A percentile compares a stretch with the other conserved stretches of the same genome.
Evolutionary conservation across 163 green algal genomes (phyloP).

Genomic region (Scenedesmus sp.): DNA sequence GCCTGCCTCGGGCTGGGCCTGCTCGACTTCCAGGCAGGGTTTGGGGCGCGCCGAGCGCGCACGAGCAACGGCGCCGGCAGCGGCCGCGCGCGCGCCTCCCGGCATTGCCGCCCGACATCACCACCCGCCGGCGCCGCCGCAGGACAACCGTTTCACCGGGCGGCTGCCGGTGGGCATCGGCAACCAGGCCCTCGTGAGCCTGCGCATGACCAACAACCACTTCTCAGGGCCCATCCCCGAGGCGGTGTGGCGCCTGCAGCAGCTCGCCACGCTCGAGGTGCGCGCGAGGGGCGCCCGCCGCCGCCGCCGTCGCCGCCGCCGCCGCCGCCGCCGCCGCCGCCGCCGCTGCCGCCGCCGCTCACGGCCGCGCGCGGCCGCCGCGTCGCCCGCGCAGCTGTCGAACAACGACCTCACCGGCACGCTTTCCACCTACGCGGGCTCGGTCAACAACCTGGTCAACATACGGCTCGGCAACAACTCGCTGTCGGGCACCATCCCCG

Average conservation of each 20-base stretch:
- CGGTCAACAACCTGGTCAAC: conserved; percentile 13
- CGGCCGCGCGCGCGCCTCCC: no score
- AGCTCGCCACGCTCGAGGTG: conserved; percentile 45
- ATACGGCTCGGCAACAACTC: conserved; percentile 42
- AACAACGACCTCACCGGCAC: conserved; percentile 3
- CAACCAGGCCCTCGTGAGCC: conserved; percentile 50
- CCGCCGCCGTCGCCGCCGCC: no score
- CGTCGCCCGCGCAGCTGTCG: no score
- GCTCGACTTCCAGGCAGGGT: conserved; percentile 13
- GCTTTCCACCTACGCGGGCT: conserved; percentile 5
- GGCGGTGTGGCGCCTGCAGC: conserved; percentile 10
- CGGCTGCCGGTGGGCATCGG: conserved; percentile 30
- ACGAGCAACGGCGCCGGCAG: no score
- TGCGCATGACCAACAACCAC: conserved; percentile 51
- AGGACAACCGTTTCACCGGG: conserved; percentile 53
- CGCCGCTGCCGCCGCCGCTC: no score
- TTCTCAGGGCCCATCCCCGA: conserved; percentile 39
- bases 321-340: no score
- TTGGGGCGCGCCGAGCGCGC: no score
- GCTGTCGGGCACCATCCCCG: conserved; percentile 43
- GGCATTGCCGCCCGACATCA: not conserved
- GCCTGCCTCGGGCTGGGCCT: not conserved
- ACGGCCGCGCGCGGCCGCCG: no score
- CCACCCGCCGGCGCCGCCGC: not conserved
- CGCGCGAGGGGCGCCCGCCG: no score